Evolutionary conservation across 2,329 filamentous ascomycete genomes (phyloP).

Genomic region (Fusarium bulbicola): DNA sequence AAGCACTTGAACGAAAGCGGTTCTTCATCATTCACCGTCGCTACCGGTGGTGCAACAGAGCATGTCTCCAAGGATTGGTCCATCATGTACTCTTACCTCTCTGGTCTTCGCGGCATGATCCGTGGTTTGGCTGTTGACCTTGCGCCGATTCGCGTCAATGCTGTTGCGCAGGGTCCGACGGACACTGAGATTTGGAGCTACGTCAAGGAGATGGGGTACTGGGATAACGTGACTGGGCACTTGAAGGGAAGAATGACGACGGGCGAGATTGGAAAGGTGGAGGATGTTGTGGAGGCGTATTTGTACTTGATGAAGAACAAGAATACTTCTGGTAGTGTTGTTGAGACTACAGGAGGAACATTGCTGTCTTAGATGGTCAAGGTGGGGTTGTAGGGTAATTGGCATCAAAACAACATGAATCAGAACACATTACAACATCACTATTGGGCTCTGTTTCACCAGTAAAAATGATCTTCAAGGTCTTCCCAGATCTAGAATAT

Average conservation of each 20-base stretch:
- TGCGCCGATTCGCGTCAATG: slow-evolving; percentile 30
- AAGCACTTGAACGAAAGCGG: slow-evolving; percentile 25
- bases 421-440: background rate
- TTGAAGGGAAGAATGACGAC: slow-evolving; percentile 31
- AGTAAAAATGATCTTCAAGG: accelerated
- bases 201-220: slow-evolving; percentile 26
- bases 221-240: slow-evolving; percentile 20
- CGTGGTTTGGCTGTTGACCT: slow-evolving; percentile 33
- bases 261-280: slow-evolving; percentile 15
- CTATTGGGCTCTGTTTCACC: accelerated
- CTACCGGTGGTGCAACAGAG: slow-evolving; percentile 21
- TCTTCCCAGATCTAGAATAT: accelerated
- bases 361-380: slow-evolving; percentile 16
- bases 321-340: slow-evolving; percentile 30
- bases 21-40: slow-evolving; percentile 29
- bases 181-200: slow-evolving; percentile 32
- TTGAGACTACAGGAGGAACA: slow-evolving; percentile 34
- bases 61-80: slow-evolving; percentile 30
- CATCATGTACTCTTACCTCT: slow-evolving; percentile 21
- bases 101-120: slow-evolving; percentile 26
- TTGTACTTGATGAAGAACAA: slow-evolving; percentile 39
- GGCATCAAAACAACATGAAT: background rate
- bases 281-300: slow-evolving; percentile 36
- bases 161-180: slow-evolving; percentile 23
- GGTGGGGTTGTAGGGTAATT: background rate